Evolutionary conservation across 2,329 filamentous ascomycete genomes (phyloP), one percentile per base, ranked within the genome.

Genomic region (Purpureocillium takamizusanense): DNA sequence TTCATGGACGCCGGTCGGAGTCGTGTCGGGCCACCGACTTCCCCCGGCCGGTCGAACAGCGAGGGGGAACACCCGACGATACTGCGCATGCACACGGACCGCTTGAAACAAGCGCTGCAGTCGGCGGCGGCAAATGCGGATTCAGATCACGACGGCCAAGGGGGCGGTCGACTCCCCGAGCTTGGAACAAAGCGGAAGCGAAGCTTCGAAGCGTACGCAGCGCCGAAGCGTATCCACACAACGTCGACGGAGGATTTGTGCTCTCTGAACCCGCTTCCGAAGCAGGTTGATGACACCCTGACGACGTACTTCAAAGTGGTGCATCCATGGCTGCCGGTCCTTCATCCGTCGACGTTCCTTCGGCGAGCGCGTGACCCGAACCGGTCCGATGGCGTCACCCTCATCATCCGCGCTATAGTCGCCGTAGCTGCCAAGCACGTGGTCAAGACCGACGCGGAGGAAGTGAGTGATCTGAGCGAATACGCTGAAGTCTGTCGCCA

Each of bases 1-100:
- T 46, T 62, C 4, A 57, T 51, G 31, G 40, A 46, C 33, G 41
- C 17, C 16, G 32, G 47, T 36, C 10, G 42, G 32, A 6, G 38
- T 38, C 10, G 2, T 14, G 13, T 15, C 15, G 9, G 11, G 30
- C 13, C 18, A 5, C 21, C 21, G 6, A 10, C 10, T 10, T 25
- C 10, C 21, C 21, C 21, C 10, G 21, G 21, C 21, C 21, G 21
- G 21, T 25, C 21, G 21, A 10, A 25, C 21, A 25, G 21, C 21
- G 21, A 10, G 21, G 21, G 10, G 21, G 6, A 25, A 10, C 21
- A 25, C 21, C 21, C 21, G 21, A 25, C 21, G 21, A 25, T 25
- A 6, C 21, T 25, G 5, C 21, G 21, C 21, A 25, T 25, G 21
- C 21, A 25, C 21, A 25, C 21, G 21, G 21, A 25, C 21, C 21